Conservation (phyloP, 2,329 filamentous ascomycete genomes). For the Fusarium siculi region DNA sequence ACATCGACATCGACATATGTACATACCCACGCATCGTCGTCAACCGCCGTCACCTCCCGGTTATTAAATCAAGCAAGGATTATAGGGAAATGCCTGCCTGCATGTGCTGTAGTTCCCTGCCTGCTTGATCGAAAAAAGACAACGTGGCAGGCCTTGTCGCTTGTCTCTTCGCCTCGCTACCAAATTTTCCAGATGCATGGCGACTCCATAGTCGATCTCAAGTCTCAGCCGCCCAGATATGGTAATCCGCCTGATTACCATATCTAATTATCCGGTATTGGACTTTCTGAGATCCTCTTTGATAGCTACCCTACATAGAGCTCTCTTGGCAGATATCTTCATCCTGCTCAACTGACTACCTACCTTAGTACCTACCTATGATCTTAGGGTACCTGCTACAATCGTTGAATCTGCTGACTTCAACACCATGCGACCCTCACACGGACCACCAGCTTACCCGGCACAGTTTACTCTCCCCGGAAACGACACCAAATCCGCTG, state of each 20-base stretch:
- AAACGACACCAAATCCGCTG: background rate
- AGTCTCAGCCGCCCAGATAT: background rate
- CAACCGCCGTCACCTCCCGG: constrained; percentile 23
- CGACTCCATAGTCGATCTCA: constrained; percentile 31
- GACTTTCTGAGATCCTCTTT: constrained; percentile 15
- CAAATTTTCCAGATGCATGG: constrained; percentile 16
- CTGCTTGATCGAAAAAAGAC: constrained; percentile 21
- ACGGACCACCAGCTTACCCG: constrained; percentile 13
- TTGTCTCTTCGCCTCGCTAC: constrained; percentile 10
- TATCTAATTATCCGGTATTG: constrained; percentile 39
- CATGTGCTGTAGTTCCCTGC: constrained; percentile 10
- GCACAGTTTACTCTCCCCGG: constrained; percentile 14
- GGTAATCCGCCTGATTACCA: constrained; percentile 26
- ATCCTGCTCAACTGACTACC: background rate
- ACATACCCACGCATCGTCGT: background rate
- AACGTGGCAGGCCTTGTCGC: constrained; percentile 35
- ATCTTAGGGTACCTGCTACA: constrained; percentile 5
- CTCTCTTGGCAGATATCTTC: background rate
- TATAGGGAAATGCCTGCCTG: constrained; percentile 13
- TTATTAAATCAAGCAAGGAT: constrained; percentile 22
- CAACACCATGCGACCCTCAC: constrained; percentile 38
- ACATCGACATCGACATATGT: background rate
- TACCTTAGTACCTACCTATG: background rate
- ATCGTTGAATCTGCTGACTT: constrained; percentile 41
- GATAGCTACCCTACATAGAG: background rate